Base-by-base conservation (phyloP, 805 yeast genomes). In the Starmera caribaea region DNA sequence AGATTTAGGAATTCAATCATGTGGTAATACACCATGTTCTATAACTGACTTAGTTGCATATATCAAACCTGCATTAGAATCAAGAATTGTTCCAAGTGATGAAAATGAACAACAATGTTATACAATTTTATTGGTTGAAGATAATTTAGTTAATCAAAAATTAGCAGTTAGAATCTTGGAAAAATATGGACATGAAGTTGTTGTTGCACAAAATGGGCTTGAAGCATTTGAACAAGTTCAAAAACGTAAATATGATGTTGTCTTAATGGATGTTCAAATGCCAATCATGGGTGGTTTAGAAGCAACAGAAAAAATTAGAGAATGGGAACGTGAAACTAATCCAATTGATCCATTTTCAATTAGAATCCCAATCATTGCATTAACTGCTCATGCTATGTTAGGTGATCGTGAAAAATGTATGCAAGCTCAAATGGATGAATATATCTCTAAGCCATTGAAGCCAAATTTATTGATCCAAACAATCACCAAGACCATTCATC, bases 271-370 rank as follows among this genome's bases (percentile, higher is more conserved):
- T 63, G 95, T 86, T 35, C 96, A 86, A 59, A 86, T 86, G 96
- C 95, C 95, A 8, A 85, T 84, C 13, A 87, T 86, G 92, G 95
- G 95, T 26, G 96, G 96, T 0, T 86, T 86, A 58, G 96, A 86
- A 54, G 95, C 95, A 3, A 85, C 95, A 1, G 85, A 81, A 36
- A 76, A 78, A 59, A 86, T 86, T 39, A 68, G 96, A 49, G 87
- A 82, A 54, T 85, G 94, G 94, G 96, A 86, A 61, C 76, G 73
- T 65, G 81, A 80, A 59, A 71, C 78, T 16, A 79, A 80, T 45
- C 87, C 89, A 34, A 74, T 76, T 16, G 81, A 77, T 55, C 73
- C 80, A 8, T 71, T 79, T 38, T 71, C 83, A 28, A 77, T 81
- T 44, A 71, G 94, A 42, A 81, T 90, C 1, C 95, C 96, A 16